Conservation (phyloP, 2,329 filamentous ascomycete genomes). For the Penicillium sclerotigenum region DNA sequence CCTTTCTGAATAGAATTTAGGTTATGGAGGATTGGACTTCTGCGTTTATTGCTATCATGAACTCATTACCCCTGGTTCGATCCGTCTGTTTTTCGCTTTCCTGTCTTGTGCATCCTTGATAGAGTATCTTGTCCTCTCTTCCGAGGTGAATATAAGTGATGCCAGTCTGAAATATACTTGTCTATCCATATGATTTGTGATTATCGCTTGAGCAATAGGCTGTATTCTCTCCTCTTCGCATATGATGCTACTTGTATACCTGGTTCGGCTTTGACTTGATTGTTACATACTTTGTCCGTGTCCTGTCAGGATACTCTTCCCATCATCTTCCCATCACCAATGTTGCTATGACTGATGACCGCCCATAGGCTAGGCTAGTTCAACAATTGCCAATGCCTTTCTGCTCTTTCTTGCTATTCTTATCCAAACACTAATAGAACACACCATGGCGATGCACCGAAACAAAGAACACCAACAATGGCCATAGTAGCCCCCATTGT, state of each 20-base stretch:
- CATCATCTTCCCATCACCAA: no score
- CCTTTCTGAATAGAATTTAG: conserved; percentile 3
- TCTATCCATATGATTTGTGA: background rate
- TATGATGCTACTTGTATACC: background rate
- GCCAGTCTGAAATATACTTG: background rate
- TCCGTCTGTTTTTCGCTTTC: conserved; percentile 4
- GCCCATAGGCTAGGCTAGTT: no score
- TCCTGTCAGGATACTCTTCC: no score
- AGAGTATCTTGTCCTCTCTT: conserved; percentile 7
- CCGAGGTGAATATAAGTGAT: conserved; percentile 10
- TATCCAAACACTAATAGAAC: background rate
- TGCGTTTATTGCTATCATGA: conserved; percentile 9
- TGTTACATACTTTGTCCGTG: no score
- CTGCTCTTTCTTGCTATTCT: background rate
- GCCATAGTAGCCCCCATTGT: background rate
- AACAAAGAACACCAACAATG: background rate
- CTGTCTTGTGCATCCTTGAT: conserved; percentile 9
- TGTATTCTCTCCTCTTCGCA: background rate
- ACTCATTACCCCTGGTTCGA: conserved; percentile 9
- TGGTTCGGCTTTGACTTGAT: background rate
- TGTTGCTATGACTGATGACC: background rate
- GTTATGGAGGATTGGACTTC: background rate
- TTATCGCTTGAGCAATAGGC: background rate
- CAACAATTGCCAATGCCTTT: background rate
- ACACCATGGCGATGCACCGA: background rate